A percentile compares a stretch with the other conserved stretches of the same genome.
phyloP scores from a whole-genome alignment of 2,329 filamentous ascomycete species.

The Sporothrix dimorphospora region DNA sequence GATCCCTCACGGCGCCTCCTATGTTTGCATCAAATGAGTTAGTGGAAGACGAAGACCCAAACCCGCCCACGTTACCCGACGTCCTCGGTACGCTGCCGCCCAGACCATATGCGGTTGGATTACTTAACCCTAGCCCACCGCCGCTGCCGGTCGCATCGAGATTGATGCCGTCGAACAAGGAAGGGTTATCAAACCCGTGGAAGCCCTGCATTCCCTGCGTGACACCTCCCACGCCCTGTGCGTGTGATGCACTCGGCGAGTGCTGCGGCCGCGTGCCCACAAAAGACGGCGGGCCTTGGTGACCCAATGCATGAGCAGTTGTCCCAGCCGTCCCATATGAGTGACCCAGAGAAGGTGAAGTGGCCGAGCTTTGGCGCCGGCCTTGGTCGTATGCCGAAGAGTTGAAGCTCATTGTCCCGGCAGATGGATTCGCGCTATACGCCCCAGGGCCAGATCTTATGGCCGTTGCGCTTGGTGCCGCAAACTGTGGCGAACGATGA shows the following conservation, averaged over 20 bases:
- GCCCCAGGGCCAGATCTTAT: conserved; percentile 16
- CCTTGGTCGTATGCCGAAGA: conserved; percentile 30
- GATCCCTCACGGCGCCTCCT: conserved; percentile 28
- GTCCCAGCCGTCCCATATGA: conserved; percentile 27
- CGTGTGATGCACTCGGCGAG: conserved; percentile 29
- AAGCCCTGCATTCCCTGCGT: conserved; percentile 35
- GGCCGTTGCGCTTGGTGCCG: conserved; percentile 1
- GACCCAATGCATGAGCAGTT: conserved; percentile 23
- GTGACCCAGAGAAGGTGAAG: conserved; percentile 31
- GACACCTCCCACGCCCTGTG: conserved; percentile 20
- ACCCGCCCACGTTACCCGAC: conserved; percentile 33
- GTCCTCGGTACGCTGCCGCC: conserved; percentile 37
- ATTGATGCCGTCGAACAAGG: conserved; percentile 38
- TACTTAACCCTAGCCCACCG: conserved; percentile 36
- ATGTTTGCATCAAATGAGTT: conserved; percentile 38
- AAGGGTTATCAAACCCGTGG: conserved; percentile 34
- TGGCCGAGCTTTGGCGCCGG: conserved; percentile 29
- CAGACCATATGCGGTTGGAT: conserved; percentile 36
- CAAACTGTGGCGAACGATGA: conserved; percentile 33
- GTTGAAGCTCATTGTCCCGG: conserved; percentile 29
- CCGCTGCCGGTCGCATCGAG: conserved; percentile 38
- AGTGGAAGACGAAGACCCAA: conserved; percentile 31
- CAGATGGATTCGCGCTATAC: conserved; percentile 22
- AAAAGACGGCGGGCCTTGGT: conserved; percentile 34
- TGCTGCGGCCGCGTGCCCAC: conserved; percentile 33